Percentiles rank a stretch among this genome's conserved stretches.
Conservation (phyloP, 106 monocot genomes). For the Cymbidium sinense region DNA sequence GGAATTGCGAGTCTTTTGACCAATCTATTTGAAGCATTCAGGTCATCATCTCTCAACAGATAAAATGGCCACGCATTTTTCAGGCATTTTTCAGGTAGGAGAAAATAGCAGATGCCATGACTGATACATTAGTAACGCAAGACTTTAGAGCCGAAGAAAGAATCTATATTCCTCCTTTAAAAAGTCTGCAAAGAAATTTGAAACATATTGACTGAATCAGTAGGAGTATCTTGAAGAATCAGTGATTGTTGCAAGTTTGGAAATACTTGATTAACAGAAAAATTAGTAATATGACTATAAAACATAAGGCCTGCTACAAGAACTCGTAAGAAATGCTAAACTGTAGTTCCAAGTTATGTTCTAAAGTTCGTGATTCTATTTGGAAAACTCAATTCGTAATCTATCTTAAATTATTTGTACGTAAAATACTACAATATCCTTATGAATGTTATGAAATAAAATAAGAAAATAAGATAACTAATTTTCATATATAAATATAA, state of each 20-base stretch:
- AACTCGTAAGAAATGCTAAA: too few species aligned
- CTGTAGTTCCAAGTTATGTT: too few species aligned
- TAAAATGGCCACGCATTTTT: conserved; percentile 77
- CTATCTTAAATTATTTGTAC: too few species aligned
- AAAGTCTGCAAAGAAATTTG: not conserved
- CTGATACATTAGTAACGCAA: not conserved
- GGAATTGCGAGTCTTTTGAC: conserved; percentile 52
- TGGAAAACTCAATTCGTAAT: too few species aligned
- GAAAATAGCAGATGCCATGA: conserved; percentile 34
- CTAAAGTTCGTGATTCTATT: too few species aligned
- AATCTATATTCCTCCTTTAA: not conserved
- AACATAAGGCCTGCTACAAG: not conserved
- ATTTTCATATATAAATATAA: too few species aligned
- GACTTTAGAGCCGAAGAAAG: not conserved
- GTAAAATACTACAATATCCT: too few species aligned
- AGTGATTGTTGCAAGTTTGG: not conserved
- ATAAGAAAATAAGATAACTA: too few species aligned
- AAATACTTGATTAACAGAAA: not conserved
- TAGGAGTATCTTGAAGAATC: not conserved
- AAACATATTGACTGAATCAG: not conserved
- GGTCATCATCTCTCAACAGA: conserved; percentile 50
- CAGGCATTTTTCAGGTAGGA: conserved; percentile 26
- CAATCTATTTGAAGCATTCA: conserved; percentile 49
- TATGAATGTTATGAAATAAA: too few species aligned
- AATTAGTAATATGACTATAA: not conserved